Conservation (phyloP, 768 basidiomycete genomes). For the Leucosporidium yakuticum region DNA sequence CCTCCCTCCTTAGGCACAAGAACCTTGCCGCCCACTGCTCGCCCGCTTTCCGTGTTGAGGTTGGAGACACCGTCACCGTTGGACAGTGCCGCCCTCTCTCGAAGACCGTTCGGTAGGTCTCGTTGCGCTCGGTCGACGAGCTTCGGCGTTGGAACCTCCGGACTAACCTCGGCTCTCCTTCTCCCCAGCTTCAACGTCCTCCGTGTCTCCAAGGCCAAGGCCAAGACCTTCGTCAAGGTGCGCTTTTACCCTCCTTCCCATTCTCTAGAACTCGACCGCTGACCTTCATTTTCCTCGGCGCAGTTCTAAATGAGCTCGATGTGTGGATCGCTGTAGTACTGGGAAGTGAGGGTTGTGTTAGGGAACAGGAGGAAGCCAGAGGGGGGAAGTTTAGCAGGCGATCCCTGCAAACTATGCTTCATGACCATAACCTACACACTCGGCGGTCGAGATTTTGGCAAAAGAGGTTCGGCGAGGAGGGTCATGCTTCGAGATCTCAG, state of each 20-base stretch:
- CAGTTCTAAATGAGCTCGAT: background rate
- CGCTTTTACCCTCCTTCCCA: conserved; percentile 48
- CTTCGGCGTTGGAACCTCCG: background rate
- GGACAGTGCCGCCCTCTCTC: conserved; percentile 98
- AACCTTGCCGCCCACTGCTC: conserved; percentile 96
- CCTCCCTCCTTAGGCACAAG: conserved; percentile 57
- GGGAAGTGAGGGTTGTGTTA: background rate
- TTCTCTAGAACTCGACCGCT: no score
- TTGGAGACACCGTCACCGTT: conserved; percentile 90
- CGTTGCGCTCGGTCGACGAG: background rate
- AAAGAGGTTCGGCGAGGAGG: background rate
- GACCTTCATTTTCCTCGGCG: no score
- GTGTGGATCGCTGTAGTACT: background rate
- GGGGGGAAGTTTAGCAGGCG: background rate
- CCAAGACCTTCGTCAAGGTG: conserved; percentile 79
- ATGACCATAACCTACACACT: background rate
- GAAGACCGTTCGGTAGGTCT: conserved; percentile 58
- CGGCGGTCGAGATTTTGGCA: background rate
- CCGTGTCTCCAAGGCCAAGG: conserved; percentile 87
- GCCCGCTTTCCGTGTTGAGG: conserved; percentile 96
- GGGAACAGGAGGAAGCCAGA: background rate
- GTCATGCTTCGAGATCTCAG: no score
- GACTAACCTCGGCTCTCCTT: background rate
- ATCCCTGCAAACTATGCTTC: conserved; percentile 3
- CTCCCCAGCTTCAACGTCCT: conserved; percentile 89